Conservation (phyloP, 1,284 basidiomycete species). For the Kalmanozyma brasiliensis region DNA sequence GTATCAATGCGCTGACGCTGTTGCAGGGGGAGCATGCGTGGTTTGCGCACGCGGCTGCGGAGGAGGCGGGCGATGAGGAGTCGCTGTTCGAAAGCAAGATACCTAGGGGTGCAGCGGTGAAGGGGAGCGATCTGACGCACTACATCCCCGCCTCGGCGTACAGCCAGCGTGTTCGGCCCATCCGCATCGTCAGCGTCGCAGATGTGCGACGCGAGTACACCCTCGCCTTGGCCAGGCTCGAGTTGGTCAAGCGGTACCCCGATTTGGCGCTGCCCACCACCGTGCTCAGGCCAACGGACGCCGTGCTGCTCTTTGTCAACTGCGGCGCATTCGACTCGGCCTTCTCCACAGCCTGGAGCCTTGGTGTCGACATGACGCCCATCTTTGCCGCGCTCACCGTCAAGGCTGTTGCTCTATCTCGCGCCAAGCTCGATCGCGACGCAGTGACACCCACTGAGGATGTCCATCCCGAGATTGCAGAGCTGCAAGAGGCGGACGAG, state of each 20-base stretch:
- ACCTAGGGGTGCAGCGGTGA: conserved; percentile 11
- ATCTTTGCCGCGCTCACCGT: conserved; percentile 81
- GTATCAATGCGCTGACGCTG: conserved; percentile 88
- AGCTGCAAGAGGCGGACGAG: conserved; percentile 53
- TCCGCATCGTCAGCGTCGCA: conserved; percentile 81
- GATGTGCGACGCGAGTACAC: conserved; percentile 89
- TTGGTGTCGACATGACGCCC: conserved; percentile 86
- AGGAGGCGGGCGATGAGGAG: conserved; percentile 22
- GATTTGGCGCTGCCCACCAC: conserved; percentile 68
- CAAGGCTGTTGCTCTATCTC: conserved; percentile 74
- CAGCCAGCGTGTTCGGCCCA: conserved; percentile 72
- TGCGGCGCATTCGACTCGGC: conserved; percentile 83
- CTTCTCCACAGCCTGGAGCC: conserved; percentile 78
- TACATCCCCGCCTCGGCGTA: conserved; percentile 78
- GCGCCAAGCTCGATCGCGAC: conserved; percentile 33
- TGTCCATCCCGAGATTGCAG: conserved; percentile 42
- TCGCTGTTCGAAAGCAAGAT: conserved; percentile 38
- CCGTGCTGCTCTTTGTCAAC: conserved; percentile 84
- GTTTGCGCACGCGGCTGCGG: conserved; percentile 72
- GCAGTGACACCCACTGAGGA: conserved; percentile 6
- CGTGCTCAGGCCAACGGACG: conserved; percentile 69
- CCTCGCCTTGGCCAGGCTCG: conserved; percentile 81
- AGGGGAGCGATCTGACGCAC: conserved; percentile 74
- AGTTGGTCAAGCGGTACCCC: conserved; percentile 76
- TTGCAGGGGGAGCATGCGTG: conserved; percentile 84